phyloP scores from a whole-genome alignment of 768 basidiomycete genomes.

The Leucogyrophana mollusca region DNA sequence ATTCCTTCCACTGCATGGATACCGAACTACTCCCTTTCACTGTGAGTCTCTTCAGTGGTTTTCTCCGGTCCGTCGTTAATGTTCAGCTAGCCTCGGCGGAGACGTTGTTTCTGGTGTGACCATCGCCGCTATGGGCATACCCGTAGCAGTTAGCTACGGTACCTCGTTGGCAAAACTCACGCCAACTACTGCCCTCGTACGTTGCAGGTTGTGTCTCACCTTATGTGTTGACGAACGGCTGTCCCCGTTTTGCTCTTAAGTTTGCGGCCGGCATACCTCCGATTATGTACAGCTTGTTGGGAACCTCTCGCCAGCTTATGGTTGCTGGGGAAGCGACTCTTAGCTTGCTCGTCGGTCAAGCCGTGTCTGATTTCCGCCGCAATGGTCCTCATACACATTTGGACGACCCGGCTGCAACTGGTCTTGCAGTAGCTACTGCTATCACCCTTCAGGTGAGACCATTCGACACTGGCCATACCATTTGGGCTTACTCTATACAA shows the following conservation, averaged over 20 bases:
- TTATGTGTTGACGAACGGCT: not conserved
- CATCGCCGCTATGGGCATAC: conserved; percentile 80
- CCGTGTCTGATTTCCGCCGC: conserved; percentile 67
- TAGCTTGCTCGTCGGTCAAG: conserved; percentile 84
- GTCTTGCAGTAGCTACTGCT: conserved; percentile 70
- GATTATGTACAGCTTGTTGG: conserved; percentile 87
- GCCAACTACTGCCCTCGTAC: conserved; percentile 81
- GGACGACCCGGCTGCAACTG: conserved; percentile 39
- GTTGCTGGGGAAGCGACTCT: conserved; percentile 90
- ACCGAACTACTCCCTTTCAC: conserved; percentile 66
- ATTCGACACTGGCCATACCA: not conserved
- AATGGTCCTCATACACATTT: conserved; percentile 43
- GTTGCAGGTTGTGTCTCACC: conserved; percentile 22
- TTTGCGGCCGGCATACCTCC: conserved; percentile 85
- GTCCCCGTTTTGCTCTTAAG: conserved; percentile 33
- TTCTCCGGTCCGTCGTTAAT: conserved; percentile 1
- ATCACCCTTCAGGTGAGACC: conserved; percentile 73
- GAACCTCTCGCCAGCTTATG: conserved; percentile 78
- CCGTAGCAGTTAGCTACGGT: conserved; percentile 90
- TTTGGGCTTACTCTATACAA: not conserved
- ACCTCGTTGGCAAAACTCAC: conserved; percentile 85
- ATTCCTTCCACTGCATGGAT: conserved; percentile 80
- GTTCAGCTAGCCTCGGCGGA: conserved; percentile 46
- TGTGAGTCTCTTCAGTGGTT: conserved; percentile 42
- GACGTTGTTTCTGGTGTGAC: conserved; percentile 89